phyloP scores from a whole-genome alignment of 306 rosid genomes.

The Quercus dentata region DNA sequence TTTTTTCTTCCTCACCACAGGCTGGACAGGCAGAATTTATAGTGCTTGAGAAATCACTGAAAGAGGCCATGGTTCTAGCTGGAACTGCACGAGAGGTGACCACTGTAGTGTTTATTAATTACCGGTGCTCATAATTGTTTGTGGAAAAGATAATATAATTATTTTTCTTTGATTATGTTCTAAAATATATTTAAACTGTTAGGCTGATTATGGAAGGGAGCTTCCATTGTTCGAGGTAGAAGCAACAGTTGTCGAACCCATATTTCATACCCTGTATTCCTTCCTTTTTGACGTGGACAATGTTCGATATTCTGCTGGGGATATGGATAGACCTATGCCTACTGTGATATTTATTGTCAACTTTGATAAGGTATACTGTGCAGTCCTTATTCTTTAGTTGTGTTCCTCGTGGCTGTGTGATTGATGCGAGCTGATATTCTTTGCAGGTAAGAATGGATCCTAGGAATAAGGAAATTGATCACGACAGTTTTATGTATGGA shows the following conservation, averaged over 20 bases:
- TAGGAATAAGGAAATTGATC: conserved; percentile 73
- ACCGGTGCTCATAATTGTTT: neutral
- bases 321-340: conserved; percentile 64
- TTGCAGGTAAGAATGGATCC: conserved; percentile 88
- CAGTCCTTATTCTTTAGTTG: conserved; percentile 13
- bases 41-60: conserved; percentile 83
- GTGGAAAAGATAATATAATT: neutral
- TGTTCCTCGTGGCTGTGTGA: conserved; percentile 5
- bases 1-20: conserved; percentile 32
- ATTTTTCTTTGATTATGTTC: conserved; percentile 7
- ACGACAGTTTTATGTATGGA: conserved; percentile 66
- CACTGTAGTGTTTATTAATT: neutral
- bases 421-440: conserved; percentile 1
- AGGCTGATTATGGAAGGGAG: conserved; percentile 91
- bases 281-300: conserved; percentile 62
- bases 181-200: conserved; percentile 21
- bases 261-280: conserved; percentile 79
- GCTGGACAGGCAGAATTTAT: conserved; percentile 89
- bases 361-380: conserved; percentile 79
- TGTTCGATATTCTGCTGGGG: conserved; percentile 41
- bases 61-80: conserved; percentile 81
- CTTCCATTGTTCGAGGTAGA: conserved; percentile 88
- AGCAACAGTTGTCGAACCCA: conserved; percentile 79
- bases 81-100: conserved; percentile 90
- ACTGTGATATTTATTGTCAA: conserved; percentile 81